Evolutionary conservation across 495 filamentous ascomycete genomes (phyloP).

Genomic region (Hyaloscypha finlandica): DNA sequence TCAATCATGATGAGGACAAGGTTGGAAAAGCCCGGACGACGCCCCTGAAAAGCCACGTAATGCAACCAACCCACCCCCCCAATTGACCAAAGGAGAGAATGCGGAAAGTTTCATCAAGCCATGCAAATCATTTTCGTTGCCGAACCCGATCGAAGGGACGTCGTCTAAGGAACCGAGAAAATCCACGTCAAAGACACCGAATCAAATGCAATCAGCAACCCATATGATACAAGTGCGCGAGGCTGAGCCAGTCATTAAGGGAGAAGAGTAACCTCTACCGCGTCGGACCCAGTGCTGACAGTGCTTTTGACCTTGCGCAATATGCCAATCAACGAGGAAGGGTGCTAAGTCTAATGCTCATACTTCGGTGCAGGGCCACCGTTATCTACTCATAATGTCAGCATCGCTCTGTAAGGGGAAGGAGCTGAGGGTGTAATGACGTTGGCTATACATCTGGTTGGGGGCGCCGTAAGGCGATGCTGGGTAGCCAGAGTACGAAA

Average conservation of each 20-base stretch:
- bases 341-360: slow-evolving; percentile 30
- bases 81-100: slow-evolving; percentile 25
- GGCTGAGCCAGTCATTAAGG: slow-evolving; percentile 17
- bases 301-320: slow-evolving; percentile 4
- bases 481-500: slow-evolving; percentile 60
- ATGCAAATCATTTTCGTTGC: slow-evolving; percentile 36
- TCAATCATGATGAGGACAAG: slow-evolving; percentile 18
- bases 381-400: slow-evolving; percentile 35
- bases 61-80: slow-evolving; percentile 23
- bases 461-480: slow-evolving; percentile 73
- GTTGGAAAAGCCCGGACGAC: slow-evolving; percentile 24
- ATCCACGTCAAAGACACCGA: slow-evolving; percentile 31
- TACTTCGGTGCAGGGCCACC: slow-evolving; percentile 30
- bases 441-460: slow-evolving; percentile 77
- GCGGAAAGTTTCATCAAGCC: slow-evolving; percentile 33
- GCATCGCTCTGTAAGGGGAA: slow-evolving; percentile 13
- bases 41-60: slow-evolving; percentile 27
- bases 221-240: slow-evolving; percentile 35
- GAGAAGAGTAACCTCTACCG: slow-evolving; percentile 10
- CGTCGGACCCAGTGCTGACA: not conserved
- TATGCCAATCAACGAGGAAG: slow-evolving; percentile 19
- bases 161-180: slow-evolving; percentile 31
- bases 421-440: slow-evolving; percentile 52
- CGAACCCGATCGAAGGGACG: slow-evolving; percentile 28
- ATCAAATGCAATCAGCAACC: slow-evolving; percentile 34